Evolutionary conservation across 768 basidiomycete species (phyloP).

Genomic region (Tulasnella sp.): DNA sequence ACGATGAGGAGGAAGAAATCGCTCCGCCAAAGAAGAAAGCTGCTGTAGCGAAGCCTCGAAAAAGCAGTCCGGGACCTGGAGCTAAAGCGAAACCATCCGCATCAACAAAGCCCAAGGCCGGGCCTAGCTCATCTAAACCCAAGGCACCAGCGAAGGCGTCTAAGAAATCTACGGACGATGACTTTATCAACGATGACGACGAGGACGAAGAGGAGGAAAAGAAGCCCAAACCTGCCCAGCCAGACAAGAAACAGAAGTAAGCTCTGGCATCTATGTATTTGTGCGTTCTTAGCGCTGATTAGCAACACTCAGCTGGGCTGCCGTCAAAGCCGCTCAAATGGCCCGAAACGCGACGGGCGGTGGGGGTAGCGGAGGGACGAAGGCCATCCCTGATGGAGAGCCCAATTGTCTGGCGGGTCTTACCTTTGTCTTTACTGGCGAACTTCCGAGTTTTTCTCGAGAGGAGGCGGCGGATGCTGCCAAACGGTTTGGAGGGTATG

Average conservation of each 20-base stretch:
- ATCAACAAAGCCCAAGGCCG: slow-evolving; percentile 29
- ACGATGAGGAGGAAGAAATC: slow-evolving; percentile 33
- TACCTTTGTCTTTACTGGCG: slow-evolving; percentile 94
- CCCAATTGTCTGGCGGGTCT: slow-evolving; percentile 80
- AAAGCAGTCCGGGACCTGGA: slow-evolving; percentile 38
- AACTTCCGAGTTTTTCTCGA: slow-evolving; percentile 80
- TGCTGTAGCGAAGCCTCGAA: slow-evolving; percentile 37
- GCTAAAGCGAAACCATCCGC: slow-evolving; percentile 37
- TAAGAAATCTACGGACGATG: slow-evolving; percentile 33
- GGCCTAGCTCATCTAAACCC: neutral
- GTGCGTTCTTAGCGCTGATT: neutral
- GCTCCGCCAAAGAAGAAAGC: slow-evolving; percentile 31
- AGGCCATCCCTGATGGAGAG: slow-evolving; percentile 70
- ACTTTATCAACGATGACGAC: slow-evolving; percentile 38
- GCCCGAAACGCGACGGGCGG: slow-evolving; percentile 42
- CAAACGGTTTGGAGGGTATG: slow-evolving; percentile 91
- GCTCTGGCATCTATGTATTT: neutral
- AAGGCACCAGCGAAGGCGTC: neutral
- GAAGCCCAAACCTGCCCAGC: slow-evolving; percentile 32
- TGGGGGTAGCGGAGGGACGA: slow-evolving; percentile 51
- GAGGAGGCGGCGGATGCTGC: slow-evolving; percentile 87
- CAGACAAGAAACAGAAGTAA: slow-evolving; percentile 3
- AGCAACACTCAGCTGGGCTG: slow-evolving; percentile 41
- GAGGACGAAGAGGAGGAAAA: slow-evolving; percentile 36
- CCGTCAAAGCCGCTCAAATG: slow-evolving; percentile 60